phyloP scores from a whole-genome alignment of 176 grass and related monocot species.

The Lolium rigidum region DNA sequence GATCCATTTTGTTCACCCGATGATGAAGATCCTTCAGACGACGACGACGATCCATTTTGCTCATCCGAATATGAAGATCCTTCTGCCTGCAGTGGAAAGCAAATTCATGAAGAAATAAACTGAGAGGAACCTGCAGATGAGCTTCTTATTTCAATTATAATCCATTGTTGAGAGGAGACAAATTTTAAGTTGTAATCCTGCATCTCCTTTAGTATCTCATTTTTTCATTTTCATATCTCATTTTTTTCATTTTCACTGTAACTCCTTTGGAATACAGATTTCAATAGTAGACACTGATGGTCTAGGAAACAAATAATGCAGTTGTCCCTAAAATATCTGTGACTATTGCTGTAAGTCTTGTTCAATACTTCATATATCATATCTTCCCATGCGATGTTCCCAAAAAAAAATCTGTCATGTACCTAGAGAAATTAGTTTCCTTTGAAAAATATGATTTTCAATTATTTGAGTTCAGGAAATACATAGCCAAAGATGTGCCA shows the following conservation, averaged over 20 bases:
- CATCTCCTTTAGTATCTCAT: neutral
- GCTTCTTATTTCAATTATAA: neutral
- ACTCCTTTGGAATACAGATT: neutral
- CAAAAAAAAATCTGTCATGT: neutral
- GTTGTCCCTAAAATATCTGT: neutral
- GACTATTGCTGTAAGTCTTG: neutral
- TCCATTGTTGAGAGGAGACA: neutral
- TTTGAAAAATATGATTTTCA: neutral
- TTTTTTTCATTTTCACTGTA: neutral
- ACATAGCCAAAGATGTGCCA: neutral
- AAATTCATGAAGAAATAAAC: slow-evolving; percentile 23
- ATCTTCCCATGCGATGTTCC: neutral
- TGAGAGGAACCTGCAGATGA: slow-evolving; percentile 23
- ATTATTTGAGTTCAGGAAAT: neutral
- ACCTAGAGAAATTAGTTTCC: neutral
- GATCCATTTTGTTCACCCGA: slow-evolving; percentile 25
- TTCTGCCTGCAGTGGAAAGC: slow-evolving; percentile 39
- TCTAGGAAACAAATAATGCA: slow-evolving; percentile 22
- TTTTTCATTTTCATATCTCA: neutral
- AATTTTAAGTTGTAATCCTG: neutral
- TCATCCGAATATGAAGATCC: slow-evolving; percentile 14
- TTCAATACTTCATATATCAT: neutral
- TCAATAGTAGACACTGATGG: neutral
- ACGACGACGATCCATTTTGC: slow-evolving; percentile 12
- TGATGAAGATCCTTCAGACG: slow-evolving; percentile 26